A percentile compares a stretch with the other conserved stretches of the same genome.
Conservation (phyloP, 2,329 filamentous ascomycete species). For the Pseudocercospora pini-densiflorae region DNA sequence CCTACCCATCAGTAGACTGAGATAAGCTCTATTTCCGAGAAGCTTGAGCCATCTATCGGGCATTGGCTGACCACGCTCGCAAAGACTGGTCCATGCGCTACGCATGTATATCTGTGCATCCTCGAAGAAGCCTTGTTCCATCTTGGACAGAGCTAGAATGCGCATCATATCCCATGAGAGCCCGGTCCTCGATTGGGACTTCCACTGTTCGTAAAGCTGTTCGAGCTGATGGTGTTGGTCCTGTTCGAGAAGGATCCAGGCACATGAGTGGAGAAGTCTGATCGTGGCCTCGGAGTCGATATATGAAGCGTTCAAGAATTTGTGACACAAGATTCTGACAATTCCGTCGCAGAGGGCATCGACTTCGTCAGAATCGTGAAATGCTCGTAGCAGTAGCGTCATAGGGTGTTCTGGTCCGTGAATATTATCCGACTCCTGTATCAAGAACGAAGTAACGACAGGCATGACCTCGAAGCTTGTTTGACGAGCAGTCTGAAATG, state of each 20-base stretch:
- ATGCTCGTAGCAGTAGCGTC: not conserved
- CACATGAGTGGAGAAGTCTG: not conserved
- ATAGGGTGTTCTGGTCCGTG: constrained; percentile 2
- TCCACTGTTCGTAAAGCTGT: constrained; percentile 2
- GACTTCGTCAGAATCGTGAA: not conserved
- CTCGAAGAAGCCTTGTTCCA: constrained; percentile 1
- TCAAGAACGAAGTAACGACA: not conserved
- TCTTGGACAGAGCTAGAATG: not conserved
- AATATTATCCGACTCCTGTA: not conserved
- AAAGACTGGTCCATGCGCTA: not conserved
- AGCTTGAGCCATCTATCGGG: constrained; percentile 1
- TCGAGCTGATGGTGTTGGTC: constrained; percentile 2
- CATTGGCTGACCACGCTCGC: constrained; percentile 5
- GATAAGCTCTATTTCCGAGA: constrained; percentile 4
- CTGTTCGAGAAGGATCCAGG: not conserved
- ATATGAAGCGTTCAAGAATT: not conserved
- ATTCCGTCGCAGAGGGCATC: not conserved
- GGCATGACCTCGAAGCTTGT: constrained; percentile 7
- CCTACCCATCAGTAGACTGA: not conserved
- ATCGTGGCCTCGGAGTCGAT: not conserved
- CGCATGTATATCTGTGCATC: not conserved
- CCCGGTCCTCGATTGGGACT: not conserved
- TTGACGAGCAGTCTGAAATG: not conserved
- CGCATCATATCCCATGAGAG: constrained; percentile 6
- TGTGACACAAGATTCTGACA: not conserved